Evolutionary conservation across 1,139 yeast genomes (phyloP).

Genomic region (Arxiozyma bovina): DNA sequence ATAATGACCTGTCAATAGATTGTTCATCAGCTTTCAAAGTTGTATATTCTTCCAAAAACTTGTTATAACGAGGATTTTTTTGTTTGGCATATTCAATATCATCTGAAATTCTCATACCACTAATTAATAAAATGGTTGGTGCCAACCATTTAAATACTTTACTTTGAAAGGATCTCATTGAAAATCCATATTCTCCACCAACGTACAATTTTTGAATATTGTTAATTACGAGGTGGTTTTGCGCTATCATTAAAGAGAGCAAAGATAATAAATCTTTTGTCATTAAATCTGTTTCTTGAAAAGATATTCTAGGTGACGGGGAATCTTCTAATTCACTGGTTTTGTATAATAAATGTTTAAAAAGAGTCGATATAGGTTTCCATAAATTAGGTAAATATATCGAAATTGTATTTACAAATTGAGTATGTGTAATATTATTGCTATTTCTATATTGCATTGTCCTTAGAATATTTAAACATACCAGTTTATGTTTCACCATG

Average conservation of each 20-base stretch:
- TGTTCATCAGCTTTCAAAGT: conserved; percentile 34
- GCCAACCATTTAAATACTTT: conserved; percentile 88
- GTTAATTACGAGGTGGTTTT: conserved; percentile 30
- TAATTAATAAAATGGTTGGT: conserved; percentile 62
- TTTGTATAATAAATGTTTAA: conserved; percentile 32
- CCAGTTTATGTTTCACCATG: conserved; percentile 23
- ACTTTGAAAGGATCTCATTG: conserved; percentile 77
- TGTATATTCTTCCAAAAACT: conserved; percentile 48
- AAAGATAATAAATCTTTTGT: conserved; percentile 30
- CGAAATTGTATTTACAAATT: conserved; percentile 33
- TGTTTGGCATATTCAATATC: conserved; percentile 27
- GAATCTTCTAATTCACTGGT: conserved; percentile 14
- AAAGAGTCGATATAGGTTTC: conserved; percentile 32
- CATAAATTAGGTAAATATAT: conserved; percentile 36
- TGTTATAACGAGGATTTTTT: conserved; percentile 42
- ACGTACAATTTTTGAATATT: conserved; percentile 56
- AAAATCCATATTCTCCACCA: conserved; percentile 71
- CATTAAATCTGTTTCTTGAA: conserved; percentile 22
- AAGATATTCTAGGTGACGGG: conserved; percentile 1
- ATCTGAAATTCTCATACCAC: conserved; percentile 51
- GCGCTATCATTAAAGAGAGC: conserved; percentile 27
- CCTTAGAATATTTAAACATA: conserved; percentile 35
- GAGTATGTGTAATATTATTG: conserved; percentile 30
- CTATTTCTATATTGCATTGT: conserved; percentile 34
- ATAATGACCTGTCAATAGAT: conserved; percentile 15